Base-by-base conservation (phyloP, 1,284 basidiomycete genomes). In the Tilletia setariae region DNA sequence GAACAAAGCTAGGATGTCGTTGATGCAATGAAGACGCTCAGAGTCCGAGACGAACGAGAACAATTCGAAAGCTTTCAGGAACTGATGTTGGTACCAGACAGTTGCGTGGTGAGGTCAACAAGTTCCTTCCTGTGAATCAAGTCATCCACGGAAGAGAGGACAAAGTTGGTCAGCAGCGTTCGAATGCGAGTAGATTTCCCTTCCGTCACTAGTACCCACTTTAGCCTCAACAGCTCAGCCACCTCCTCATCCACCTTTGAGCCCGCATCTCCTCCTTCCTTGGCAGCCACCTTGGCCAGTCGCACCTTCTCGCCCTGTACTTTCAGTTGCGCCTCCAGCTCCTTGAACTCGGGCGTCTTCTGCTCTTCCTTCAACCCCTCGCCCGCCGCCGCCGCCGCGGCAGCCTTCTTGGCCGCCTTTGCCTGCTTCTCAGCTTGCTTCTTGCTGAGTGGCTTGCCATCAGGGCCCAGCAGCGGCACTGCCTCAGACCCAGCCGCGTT, bases 381-480 rank as follows among this genome's bases (percentile, higher is more conserved):
- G 21, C 56, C 51, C 25, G 65, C 46, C 62, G 64, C 28, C 1
- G 71, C 73, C 42, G 77, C 73, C 2, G 71, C 70, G 0, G 70
- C 71, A 15, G 59, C 68, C 69, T 79, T 79, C 65, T 79, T 78
- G 15, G 73, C 75, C 32, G 74, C 76, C 67, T 82, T 82, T 53
- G 77, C 78, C 67, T 70, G 70, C 73, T 80, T 80, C 64, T 74
- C 75, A 43, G 76, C 77, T 56, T 74, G 70, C 69, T 78, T 80
- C 70, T 82, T 82, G 75, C 77, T 79, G 68, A 82, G 67, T 46
- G 71, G 67, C 19, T 65, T 47, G 75, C 79, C 67, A 68, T 70
- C 47, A 72, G 71, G 35, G 67, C 72, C 25, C 23, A 35, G 8
- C 1, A 30, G 25, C 6, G n/a, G 21, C 25, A 28, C 28, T 13